Evolutionary conservation across 805 yeast genomes (phyloP).

Genomic region (Candida taoyuanica): DNA sequence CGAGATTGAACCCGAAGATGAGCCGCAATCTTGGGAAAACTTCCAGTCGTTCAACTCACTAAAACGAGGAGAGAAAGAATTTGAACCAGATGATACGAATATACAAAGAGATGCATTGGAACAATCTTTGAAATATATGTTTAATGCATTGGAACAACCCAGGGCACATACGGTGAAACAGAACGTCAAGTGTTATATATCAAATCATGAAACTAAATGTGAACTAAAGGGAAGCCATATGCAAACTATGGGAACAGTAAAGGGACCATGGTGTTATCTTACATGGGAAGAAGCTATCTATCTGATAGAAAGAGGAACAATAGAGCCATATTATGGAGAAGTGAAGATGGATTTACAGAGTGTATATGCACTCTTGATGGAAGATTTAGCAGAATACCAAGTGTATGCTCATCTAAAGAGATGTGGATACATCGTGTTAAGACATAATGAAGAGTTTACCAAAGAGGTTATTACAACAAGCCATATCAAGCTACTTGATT

Average conservation of each 20-base stretch:
- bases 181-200: constrained; percentile 41
- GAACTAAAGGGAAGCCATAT: constrained; percentile 70
- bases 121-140: constrained; percentile 67
- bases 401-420: constrained; percentile 74
- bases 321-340: constrained; percentile 37
- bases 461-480: neutral
- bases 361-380: constrained; percentile 50
- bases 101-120: constrained; percentile 45
- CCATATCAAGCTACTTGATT: no score
- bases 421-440: constrained; percentile 65
- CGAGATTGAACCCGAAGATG: constrained; percentile 33
- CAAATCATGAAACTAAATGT: constrained; percentile 37
- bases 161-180: constrained; percentile 48
- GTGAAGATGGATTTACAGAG: constrained; percentile 53
- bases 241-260: constrained; percentile 62
- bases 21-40: constrained; percentile 49
- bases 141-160: constrained; percentile 48
- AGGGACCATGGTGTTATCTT: constrained; percentile 46
- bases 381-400: constrained; percentile 46
- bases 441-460: constrained; percentile 21
- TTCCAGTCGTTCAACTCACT: constrained; percentile 34
- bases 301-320: constrained; percentile 74
- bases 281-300: constrained; percentile 68
- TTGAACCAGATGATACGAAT: constrained; percentile 72
- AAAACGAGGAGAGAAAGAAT: constrained; percentile 80